These are phyloP conservation scores for Trichomonas vaginalis DNA, from an alignment of 208 protist species.

Conservation along the genomic window DNA sequence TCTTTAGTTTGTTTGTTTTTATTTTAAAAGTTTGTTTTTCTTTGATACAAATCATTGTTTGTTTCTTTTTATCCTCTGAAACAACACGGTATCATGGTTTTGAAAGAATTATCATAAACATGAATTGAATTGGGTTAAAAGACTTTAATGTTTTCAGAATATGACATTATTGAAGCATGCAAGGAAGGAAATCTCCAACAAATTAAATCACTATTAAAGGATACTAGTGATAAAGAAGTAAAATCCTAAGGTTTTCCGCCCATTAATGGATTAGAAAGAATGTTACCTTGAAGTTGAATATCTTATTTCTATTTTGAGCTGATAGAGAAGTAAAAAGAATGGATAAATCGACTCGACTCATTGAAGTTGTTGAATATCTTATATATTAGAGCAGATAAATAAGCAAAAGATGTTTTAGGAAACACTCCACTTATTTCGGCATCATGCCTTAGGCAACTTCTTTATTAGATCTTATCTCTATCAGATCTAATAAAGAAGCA, in stretches of 20 bases:
- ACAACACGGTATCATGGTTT: not conserved
- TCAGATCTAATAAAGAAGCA: not conserved
- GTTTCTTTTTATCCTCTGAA: not conserved
- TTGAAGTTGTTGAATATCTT: not conserved
- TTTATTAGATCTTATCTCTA: not conserved
- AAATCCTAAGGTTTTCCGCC: not conserved
- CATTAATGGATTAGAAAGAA: not conserved
- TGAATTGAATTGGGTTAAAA: not conserved
- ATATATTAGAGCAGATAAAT: not conserved
- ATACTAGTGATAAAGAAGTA: not conserved
- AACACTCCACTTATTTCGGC: too few species aligned
- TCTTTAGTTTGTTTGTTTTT: not conserved
- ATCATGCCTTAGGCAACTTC: too few species aligned
- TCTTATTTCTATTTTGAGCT: not conserved
- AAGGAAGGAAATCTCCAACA: not conserved
- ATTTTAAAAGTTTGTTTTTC: not conserved
- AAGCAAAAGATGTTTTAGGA: too few species aligned
- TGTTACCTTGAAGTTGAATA: not conserved
- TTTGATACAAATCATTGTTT: not conserved
- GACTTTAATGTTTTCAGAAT: not conserved
- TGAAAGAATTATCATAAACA: not conserved
- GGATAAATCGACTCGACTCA: not conserved
- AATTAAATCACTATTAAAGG: not conserved
- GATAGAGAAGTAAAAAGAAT: not conserved
- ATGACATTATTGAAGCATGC: not conserved